Evolutionary conservation across 2,329 filamentous ascomycete genomes (phyloP).

Genomic region (Penicillium sp.): DNA sequence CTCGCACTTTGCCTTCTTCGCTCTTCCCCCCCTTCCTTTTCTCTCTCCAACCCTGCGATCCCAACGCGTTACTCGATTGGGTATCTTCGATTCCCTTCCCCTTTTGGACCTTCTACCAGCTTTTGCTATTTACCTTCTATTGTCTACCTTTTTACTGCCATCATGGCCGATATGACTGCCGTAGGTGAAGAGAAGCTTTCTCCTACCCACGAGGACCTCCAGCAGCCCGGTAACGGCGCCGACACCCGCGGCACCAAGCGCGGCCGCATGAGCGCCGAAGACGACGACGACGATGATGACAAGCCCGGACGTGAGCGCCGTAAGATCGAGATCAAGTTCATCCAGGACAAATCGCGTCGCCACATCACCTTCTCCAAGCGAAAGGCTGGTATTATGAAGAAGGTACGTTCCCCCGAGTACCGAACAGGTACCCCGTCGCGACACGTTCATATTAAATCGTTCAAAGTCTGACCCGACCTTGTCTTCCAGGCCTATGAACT

Average conservation of each 20-base stretch:
- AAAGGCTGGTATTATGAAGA: conserved; percentile 99
- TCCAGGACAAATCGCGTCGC: conserved; percentile 97
- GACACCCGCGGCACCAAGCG: conserved; percentile 87
- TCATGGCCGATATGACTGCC: conserved; percentile 75
- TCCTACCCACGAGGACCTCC: conserved; percentile 67
- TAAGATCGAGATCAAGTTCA: conserved; percentile 99
- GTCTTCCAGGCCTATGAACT: conserved; percentile 82
- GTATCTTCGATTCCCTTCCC: conserved; percentile 42
- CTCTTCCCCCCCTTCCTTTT: conserved; percentile 29
- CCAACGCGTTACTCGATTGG: conserved; percentile 47
- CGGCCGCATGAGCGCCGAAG: conserved; percentile 74
- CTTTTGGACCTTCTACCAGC: conserved; percentile 37
- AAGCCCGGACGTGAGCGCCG: conserved; percentile 95
- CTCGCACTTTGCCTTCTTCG: conserved; percentile 36
- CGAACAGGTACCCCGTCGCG: neutral
- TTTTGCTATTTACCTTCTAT: conserved; percentile 13
- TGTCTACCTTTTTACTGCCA: conserved; percentile 13
- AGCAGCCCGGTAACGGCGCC: conserved; percentile 51
- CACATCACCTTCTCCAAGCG: conserved; percentile 99
- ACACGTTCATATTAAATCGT: neutral
- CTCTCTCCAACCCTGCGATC: conserved; percentile 41
- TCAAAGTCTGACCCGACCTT: neutral
- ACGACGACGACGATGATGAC: conserved; percentile 96
- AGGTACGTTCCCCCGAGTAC: conserved; percentile 58
- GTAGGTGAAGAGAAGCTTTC: conserved; percentile 71